Percentiles rank a stretch among this genome's conserved stretches.
Conservation (phyloP, 495 filamentous ascomycete species). For the Cetradonia linearis region DNA sequence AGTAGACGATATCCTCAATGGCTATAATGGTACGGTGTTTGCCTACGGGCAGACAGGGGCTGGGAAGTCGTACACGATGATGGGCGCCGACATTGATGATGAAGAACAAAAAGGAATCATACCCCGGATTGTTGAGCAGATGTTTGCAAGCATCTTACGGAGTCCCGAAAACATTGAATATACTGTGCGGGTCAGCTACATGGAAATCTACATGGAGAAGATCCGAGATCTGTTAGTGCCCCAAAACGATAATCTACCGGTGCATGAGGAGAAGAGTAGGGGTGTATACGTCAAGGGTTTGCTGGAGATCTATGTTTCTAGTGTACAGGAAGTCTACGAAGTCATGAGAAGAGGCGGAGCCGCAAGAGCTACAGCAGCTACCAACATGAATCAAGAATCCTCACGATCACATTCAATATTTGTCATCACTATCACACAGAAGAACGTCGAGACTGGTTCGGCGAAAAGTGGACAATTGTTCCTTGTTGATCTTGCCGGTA, state of each 20-base stretch:
- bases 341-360: constrained; percentile 89
- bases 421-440: constrained; percentile 92
- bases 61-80: constrained; percentile 99
- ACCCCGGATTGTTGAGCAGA: constrained; percentile 94
- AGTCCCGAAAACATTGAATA: constrained; percentile 94
- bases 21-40: constrained; percentile 98
- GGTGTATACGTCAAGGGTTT: constrained; percentile 97
- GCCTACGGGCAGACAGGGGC: constrained; percentile 98
- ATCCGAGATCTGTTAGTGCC: constrained; percentile 89
- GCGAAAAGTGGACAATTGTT: constrained; percentile 94
- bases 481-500: constrained; percentile 93
- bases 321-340: constrained; percentile 91
- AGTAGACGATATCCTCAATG: constrained; percentile 95
- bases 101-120: constrained; percentile 84
- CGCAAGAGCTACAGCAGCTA: constrained; percentile 87
- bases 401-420: constrained; percentile 98
- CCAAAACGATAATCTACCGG: constrained; percentile 88
- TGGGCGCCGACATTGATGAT: constrained; percentile 94
- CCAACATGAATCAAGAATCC: constrained; percentile 99
- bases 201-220: constrained; percentile 99
- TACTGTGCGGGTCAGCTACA: constrained; percentile 93
- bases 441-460: constrained; percentile 94
- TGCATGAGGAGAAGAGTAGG: constrained; percentile 93
- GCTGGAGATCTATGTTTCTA: constrained; percentile 89
- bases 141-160: constrained; percentile 85